Conservation (phyloP, 805 yeast species). For the Yamadazyma takamatsuzukensis region DNA sequence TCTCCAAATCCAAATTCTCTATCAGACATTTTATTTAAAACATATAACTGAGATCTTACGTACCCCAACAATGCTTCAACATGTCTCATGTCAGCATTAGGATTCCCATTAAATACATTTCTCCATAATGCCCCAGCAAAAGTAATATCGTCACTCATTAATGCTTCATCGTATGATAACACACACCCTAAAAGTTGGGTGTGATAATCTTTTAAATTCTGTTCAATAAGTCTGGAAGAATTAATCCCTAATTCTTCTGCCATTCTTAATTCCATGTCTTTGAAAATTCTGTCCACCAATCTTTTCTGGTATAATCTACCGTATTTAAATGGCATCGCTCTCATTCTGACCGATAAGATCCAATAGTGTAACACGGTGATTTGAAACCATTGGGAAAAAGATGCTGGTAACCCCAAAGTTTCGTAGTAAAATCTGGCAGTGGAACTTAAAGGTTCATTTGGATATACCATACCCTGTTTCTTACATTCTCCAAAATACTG, state of each 20-base stretch:
- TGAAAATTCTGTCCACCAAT: conserved; percentile 81
- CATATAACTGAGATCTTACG: conserved; percentile 84
- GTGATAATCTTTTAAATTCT: conserved; percentile 85
- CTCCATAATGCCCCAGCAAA: conserved; percentile 83
- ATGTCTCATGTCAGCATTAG: conserved; percentile 74
- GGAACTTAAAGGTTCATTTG: conserved; percentile 65
- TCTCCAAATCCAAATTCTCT: conserved; percentile 91
- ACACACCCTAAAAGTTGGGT: conserved; percentile 86
- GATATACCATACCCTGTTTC: conserved; percentile 73
- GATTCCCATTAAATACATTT: conserved; percentile 84
- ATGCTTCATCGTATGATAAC: conserved; percentile 89
- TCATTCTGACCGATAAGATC: conserved; percentile 92
- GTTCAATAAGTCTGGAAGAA: conserved; percentile 78
- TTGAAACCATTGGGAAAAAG: conserved; percentile 96
- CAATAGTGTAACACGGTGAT: conserved; percentile 87
- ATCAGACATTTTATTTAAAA: conserved; percentile 80
- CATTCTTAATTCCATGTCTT: conserved; percentile 83
- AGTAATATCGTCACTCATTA: conserved; percentile 73
- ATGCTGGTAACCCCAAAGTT: conserved; percentile 73
- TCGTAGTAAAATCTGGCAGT: conserved; percentile 84
- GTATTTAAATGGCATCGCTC: conserved; percentile 89
- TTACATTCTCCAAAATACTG: conserved; percentile 84
- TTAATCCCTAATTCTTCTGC: conserved; percentile 81
- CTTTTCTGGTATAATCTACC: conserved; percentile 91
- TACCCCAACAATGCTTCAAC: conserved; percentile 88